Evolutionary conservation across 768 basidiomycete genomes (phyloP), one percentile per base, ranked within the genome.

Genomic region (Exidia glandulosa): DNA sequence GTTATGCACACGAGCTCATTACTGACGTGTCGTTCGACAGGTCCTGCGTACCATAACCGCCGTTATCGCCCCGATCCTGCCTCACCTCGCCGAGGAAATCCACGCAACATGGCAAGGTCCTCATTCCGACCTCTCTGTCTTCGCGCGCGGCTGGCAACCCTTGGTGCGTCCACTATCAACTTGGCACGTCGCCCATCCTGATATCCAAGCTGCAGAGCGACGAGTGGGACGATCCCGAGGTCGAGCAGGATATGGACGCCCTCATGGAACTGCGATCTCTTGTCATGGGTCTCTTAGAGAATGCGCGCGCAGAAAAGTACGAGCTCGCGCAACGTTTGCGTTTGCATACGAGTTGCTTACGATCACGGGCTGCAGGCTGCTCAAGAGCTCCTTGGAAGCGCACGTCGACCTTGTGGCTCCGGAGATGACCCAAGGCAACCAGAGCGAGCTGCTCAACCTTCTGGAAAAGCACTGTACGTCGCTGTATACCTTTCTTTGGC

Each of bases 11-110:
- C 12, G 27, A n/a, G 14, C 48, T 54, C 45, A 16, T 41, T 36
- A 13, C 31, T 54, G 19, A 16, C 25, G 6, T n/a, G n/a, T 2
- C 36, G 60, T 9, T 9, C n/a, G n/a, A n/a, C 56, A 94, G 89
- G 76, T 85, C 37, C 71, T 94, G 56, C 73, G 75, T 31, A 85
- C 82, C 2, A 80, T 91, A 73, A 82, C 82, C 1, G 78, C 77
- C 2, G 78, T 91, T 2, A 75, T 94, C 52, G 89, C 91, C 0
- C 95, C 95, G 0, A 84, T 97, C 30, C 76, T 91, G 2, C 95
- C 95, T 9, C 89, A 95, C 67, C 80, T 96, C 4, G 88, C 91
- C 0, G 94, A 96, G 71, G 95, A 97, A 70, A 82, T 94, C 59
- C 79, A 89, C 65, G 57, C 69, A 72, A 23, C 58, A 60, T 50